Evolutionary conservation across 1,139 yeast genomes (phyloP).

Genomic region (Pneumocystis sp.): DNA sequence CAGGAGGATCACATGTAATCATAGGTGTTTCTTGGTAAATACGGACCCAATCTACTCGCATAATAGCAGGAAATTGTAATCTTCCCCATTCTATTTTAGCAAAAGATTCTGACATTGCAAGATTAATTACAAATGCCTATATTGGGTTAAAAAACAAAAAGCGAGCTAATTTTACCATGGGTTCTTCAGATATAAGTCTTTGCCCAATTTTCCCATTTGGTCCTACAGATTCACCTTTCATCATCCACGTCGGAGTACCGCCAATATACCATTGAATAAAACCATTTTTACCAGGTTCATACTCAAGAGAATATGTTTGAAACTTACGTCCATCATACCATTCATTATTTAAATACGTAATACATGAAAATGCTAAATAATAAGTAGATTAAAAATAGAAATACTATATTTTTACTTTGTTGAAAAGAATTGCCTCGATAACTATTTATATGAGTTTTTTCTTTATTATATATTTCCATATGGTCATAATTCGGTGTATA

Average conservation of each 20-base stretch:
- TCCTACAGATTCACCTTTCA: slow-evolving; percentile 48
- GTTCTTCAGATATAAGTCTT: slow-evolving; percentile 66
- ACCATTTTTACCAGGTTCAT: slow-evolving; percentile 53
- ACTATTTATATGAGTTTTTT: slow-evolving; percentile 55
- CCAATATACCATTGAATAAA: slow-evolving; percentile 77
- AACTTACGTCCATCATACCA: slow-evolving; percentile 51
- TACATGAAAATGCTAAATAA: slow-evolving; percentile 48
- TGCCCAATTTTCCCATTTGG: slow-evolving; percentile 74
- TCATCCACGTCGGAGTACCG: slow-evolving; percentile 45
- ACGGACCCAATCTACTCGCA: slow-evolving; percentile 63
- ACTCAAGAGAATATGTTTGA: slow-evolving; percentile 71
- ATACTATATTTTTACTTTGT: slow-evolving; percentile 25
- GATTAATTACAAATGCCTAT: slow-evolving; percentile 39
- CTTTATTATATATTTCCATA: slow-evolving; percentile 44
- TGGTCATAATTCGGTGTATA: slow-evolving; percentile 66
- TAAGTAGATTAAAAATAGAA: background rate
- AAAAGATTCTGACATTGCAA: slow-evolving; percentile 74
- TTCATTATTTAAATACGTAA: slow-evolving; percentile 48
- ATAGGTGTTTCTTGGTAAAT: slow-evolving; percentile 55
- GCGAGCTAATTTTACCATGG: slow-evolving; percentile 40
- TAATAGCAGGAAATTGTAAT: slow-evolving; percentile 48
- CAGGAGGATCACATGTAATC: slow-evolving; percentile 62
- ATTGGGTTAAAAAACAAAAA: background rate
- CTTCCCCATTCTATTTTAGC: slow-evolving; percentile 67
- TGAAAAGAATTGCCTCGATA: slow-evolving; percentile 77